Evolutionary conservation across 176 grass and related monocot species (phyloP).

Genomic region (Carex parvula): DNA sequence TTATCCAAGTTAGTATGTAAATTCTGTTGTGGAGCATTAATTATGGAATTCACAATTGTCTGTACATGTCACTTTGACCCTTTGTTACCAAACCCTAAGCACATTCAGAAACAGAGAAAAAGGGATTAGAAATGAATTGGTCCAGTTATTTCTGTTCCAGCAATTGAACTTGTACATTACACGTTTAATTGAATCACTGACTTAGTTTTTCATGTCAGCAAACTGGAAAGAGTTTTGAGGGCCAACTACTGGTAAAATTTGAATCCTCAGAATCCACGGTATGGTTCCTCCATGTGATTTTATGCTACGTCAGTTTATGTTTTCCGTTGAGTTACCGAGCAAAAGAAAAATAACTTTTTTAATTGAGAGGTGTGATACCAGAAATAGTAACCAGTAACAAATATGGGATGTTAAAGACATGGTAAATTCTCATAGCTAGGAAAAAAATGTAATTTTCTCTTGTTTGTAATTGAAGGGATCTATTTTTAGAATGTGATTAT

Average conservation of each 20-base stretch:
- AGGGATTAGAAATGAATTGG: background rate
- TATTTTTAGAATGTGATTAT: too few relatives aligned
- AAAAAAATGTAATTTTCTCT: background rate
- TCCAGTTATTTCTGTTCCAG: background rate
- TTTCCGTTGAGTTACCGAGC: background rate
- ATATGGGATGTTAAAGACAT: background rate
- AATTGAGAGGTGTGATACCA: background rate
- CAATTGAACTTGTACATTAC: background rate
- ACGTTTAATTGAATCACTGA: background rate
- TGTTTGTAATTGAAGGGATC: background rate
- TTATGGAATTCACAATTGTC: background rate
- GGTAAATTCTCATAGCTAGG: background rate
- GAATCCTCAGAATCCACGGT: background rate
- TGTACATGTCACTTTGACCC: background rate
- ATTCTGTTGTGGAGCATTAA: background rate
- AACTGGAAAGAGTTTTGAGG: constrained; percentile 2
- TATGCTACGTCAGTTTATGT: background rate
- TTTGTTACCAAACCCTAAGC: background rate
- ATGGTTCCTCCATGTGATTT: background rate
- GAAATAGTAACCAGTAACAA: background rate
- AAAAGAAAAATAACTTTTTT: background rate
- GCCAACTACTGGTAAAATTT: background rate
- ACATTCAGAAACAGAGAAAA: background rate
- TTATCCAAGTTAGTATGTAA: background rate
- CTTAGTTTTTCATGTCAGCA: background rate